These are phyloP conservation scores for Penicillium sclerotiorum DNA, from an alignment of 2,329 filamentous ascomycete species.

Conservation along the genomic window DNA sequence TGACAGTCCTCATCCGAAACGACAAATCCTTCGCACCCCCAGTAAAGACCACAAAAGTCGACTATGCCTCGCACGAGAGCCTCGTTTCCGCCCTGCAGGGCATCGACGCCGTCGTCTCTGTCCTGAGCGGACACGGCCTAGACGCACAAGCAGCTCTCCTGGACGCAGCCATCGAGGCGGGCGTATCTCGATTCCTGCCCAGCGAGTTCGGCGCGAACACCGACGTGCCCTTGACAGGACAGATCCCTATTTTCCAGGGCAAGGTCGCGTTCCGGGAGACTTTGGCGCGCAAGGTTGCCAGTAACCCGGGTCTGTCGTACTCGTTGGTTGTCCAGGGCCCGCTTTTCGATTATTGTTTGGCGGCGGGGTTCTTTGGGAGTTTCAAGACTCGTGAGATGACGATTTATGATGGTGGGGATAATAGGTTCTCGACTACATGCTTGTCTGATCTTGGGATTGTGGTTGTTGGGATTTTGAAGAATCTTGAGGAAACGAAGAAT, in stretches of 20 bases:
- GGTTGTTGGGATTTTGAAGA: constrained; percentile 1
- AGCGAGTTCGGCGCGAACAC: constrained; percentile 4
- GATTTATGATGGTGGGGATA: constrained; percentile 1
- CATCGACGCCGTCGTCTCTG: background rate
- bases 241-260: constrained; percentile 1
- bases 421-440: constrained; percentile 1
- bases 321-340: background rate
- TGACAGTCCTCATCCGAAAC: background rate
- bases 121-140: background rate
- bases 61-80: constrained; percentile 3
- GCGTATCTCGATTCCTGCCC: constrained; percentile 1
- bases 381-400: constrained; percentile 1
- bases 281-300: background rate
- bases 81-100: background rate
- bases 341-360: background rate
- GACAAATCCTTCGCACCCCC: background rate
- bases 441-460: constrained; percentile 2
- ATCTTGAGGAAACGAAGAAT: background rate
- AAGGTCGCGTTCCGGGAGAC: constrained; percentile 1
- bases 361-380: background rate
- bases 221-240: background rate
- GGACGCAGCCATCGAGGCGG: constrained; percentile 1
- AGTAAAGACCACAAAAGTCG: background rate
- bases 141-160: background rate
- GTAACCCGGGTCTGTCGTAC: background rate